Evolutionary conservation across 164 flowering plant species (phyloP), one percentile per base, ranked within the genome.

Genomic region (Liriodendron chinense): DNA sequence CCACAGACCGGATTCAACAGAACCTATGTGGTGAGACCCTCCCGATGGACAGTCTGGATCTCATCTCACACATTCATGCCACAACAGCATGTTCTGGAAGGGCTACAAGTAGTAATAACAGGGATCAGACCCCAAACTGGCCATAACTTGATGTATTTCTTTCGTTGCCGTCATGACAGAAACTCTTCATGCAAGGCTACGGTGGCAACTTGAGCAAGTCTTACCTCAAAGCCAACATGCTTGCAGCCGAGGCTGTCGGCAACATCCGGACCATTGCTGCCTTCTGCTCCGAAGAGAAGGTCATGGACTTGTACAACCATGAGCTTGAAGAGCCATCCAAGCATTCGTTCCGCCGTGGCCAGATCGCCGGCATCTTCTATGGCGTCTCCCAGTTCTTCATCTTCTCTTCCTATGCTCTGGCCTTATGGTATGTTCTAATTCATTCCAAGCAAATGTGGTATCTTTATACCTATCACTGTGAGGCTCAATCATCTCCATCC

Each of bases 261-360:
- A 96, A 96, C 83, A 93, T 96, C 59, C 87, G 98, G 28, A 94
- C 99, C 22, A 91, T 96, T 24, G 92, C 98, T 14, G 98, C 99
- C 47, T 96, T 96, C 71, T 94, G 98, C 75, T 77, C 96, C 1
- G 98, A 96, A 79, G 86, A 91, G 20, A 94, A 92, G 83, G 89
- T 96, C 22, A 87, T 93, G 48, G 90, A 89, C 68, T 87, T 92
- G 59, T 96, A 94, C 82, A 74, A 89, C 7, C 78, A 76, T 0
- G 94, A 92, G 84, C 98, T 96, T 0, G 86, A 84, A 24, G 92
- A 86, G 75, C 99, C 99, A 20, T 81, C 93, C 21, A 82, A 82
- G 80, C 86, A 78, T 5, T 84, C 97, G 20, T 93, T 96, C 74
- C 79, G 77, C 20, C 94, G 98, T 9, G 99, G 99, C 18, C 99